Evolutionary conservation across 1,284 basidiomycete genomes (phyloP), one percentile per base, ranked within the genome.

Genomic region (Kalmanozyma brasiliensis): DNA sequence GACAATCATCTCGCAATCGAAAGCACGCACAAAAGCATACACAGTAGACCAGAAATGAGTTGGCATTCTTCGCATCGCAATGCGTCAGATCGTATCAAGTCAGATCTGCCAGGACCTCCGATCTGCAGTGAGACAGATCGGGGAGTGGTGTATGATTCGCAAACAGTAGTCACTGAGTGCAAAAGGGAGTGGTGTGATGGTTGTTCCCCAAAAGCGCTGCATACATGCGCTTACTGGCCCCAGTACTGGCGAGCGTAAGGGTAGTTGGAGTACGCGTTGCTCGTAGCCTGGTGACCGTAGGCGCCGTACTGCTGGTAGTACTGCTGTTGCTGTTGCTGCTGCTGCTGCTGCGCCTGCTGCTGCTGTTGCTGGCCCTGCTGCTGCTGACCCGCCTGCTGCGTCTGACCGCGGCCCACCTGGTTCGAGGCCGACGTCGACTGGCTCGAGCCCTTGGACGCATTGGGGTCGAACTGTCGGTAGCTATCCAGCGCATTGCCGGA

Each of bases 201-300:
- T n/a, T n/a, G n/a, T n/a, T n/a, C n/a, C n/a, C n/a, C n/a, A n/a
- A n/a, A n/a, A n/a, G n/a, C n/a, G n/a, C n/a, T n/a, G n/a, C n/a
- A n/a, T n/a, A n/a, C n/a, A n/a, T n/a, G n/a, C n/a, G 26, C 34
- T 38, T 57, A 71, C 68, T 71, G 68, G 20, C 76, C 79, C 77
- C 79, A 79, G 73, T 79, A 81, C 57, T 75, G 74, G 47, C 73
- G 75, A 34, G 64, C 74, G 56, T 80, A 80, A 30, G 71, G 65
- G 49, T 77, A 77, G 57, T 66, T 73, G 48, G 62, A 72, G 63
- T 79, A 79, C 36, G 73, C 66, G 42, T 70, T 72, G 63, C 36
- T 64, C 49, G 48, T 74, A 44, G 66, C 73, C 61, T 77, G 76
- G 59, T 77, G 76, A 26, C 65, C 73, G 57, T 79, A 79, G 37